Conservation (phyloP, 352 stramenopile species). For the Globisporangium echinulatum region DNA sequence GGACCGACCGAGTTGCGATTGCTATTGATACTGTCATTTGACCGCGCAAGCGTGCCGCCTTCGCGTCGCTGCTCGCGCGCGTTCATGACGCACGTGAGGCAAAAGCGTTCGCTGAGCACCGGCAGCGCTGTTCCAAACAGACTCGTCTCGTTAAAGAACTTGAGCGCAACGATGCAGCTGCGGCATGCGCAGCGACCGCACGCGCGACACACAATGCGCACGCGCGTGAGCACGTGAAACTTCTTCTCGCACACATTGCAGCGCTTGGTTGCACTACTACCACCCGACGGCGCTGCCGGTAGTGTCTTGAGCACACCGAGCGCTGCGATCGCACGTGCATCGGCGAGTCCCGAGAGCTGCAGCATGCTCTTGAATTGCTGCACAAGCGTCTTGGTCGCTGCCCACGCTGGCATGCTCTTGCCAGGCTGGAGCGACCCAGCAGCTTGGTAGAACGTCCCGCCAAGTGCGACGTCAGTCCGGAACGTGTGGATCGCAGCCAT, state of each 20-base stretch:
- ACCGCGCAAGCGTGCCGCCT: slow-evolving; percentile 9
- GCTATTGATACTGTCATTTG: no score
- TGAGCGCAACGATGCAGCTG: slow-evolving; percentile 16
- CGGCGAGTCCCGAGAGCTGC: slow-evolving; percentile 7
- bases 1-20: no score
- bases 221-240: slow-evolving; percentile 19
- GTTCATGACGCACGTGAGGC: slow-evolving; percentile 9
- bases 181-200: slow-evolving; percentile 17
- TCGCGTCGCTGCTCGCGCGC: slow-evolving; percentile 8
- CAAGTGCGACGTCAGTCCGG: neutral
- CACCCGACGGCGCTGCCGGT: no score
- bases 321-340: slow-evolving; percentile 10
- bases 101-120: slow-evolving; percentile 10
- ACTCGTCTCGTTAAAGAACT: slow-evolving; percentile 14
- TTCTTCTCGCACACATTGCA: slow-evolving; percentile 27
- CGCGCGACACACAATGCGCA: slow-evolving; percentile 8
- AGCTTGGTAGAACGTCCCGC: slow-evolving; percentile 5
- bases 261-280: neutral
- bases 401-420: neutral
- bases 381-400: neutral
- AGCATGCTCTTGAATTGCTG: slow-evolving; percentile 3
- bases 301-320: slow-evolving; percentile 9
- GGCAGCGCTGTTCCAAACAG: slow-evolving; percentile 5
- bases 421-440: slow-evolving; percentile 2
- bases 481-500: slow-evolving; percentile 13